These are phyloP conservation scores for Lojkania enalia DNA, from an alignment of 2,329 filamentous ascomycete genomes.

Conservation along the genomic window DNA sequence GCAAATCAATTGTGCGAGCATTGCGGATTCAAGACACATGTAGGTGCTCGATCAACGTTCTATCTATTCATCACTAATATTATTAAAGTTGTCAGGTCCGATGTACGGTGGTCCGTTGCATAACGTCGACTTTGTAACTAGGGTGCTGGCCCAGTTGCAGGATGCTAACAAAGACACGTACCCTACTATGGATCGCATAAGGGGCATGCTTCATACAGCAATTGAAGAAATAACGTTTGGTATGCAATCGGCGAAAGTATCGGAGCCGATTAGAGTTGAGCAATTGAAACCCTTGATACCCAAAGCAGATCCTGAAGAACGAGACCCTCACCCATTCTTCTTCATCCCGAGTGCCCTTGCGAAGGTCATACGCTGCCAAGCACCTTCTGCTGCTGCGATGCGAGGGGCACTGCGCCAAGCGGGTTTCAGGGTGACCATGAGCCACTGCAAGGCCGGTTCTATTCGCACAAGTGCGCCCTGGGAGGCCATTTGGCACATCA, in stretches of 20 bases:
- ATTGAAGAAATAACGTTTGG: slow-evolving; percentile 68
- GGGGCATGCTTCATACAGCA: slow-evolving; percentile 89
- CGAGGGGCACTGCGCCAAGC: slow-evolving; percentile 79
- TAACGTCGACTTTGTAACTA: slow-evolving; percentile 78
- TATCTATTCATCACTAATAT: slow-evolving; percentile 1
- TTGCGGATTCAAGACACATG: slow-evolving; percentile 82
- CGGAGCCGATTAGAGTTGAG: slow-evolving; percentile 20
- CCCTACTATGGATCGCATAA: slow-evolving; percentile 76
- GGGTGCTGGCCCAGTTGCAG: slow-evolving; percentile 73
- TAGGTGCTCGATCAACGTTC: slow-evolving; percentile 15
- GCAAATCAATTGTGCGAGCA: slow-evolving; percentile 72
- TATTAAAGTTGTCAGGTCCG: slow-evolving; percentile 68
- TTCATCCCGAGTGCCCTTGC: slow-evolving; percentile 75
- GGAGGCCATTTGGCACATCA: slow-evolving; percentile 86
- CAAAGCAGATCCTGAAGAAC: slow-evolving; percentile 37
- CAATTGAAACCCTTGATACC: slow-evolving; percentile 45
- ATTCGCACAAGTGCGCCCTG: slow-evolving; percentile 95
- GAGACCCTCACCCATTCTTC: slow-evolving; percentile 84
- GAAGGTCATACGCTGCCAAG: slow-evolving; percentile 75
- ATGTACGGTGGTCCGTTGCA: slow-evolving; percentile 95
- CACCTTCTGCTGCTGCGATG: slow-evolving; percentile 77
- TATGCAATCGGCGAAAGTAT: slow-evolving; percentile 17
- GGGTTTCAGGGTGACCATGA: slow-evolving; percentile 81
- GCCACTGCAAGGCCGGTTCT: slow-evolving; percentile 85
- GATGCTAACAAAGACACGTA: slow-evolving; percentile 70